Base-by-base conservation (phyloP, 345 rosid genomes). In the Salix suchowensis region DNA sequence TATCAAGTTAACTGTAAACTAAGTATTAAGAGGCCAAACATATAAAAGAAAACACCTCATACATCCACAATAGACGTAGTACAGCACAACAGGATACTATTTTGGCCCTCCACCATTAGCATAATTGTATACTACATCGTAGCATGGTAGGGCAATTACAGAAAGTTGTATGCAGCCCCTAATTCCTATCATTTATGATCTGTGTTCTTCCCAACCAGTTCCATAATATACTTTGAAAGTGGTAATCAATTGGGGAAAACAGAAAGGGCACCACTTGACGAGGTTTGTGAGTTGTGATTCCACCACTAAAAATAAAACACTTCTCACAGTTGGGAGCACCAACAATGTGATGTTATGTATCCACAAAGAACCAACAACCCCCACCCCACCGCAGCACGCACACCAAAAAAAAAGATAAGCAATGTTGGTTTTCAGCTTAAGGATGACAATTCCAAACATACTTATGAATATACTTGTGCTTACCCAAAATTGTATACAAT, bases 401-500 rank as follows among this genome's bases (percentile, higher is more conserved):
- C n/a, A 6, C 66, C 66, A 62, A 24, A 62, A 62, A 11, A 8
- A 61, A 14, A 62, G 6, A 62, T 62, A 2, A 23, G 30, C 18
- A 62, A 62, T 62, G 58, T 52, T 52, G n/a, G 23, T 52, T 50
- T 52, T 52, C 58, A 52, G 58, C n/a, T 58, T 23, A 58, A 23
- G 3, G 15, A 65, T 6, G 23, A 65, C 6, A 34, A 65, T 65
- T 65, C 32, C 68, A 65, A 28, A 28, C 30, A 67, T 13, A 11
- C 30, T 58, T 58, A 1, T 58, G 24, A 28, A 12, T 34, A 48
- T 39, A 71, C 77, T 74, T 6, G 73, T 62, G 76, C 93, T 88
- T 84, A 92, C 98, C 92, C 92, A 80, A 89, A 89, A 83, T 88
- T 96, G 64, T 91, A 95, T 75, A 95, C 91, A 79, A 95, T 86